phyloP scores from a whole-genome alignment of 306 rosid species.

The Glycine soja region DNA sequence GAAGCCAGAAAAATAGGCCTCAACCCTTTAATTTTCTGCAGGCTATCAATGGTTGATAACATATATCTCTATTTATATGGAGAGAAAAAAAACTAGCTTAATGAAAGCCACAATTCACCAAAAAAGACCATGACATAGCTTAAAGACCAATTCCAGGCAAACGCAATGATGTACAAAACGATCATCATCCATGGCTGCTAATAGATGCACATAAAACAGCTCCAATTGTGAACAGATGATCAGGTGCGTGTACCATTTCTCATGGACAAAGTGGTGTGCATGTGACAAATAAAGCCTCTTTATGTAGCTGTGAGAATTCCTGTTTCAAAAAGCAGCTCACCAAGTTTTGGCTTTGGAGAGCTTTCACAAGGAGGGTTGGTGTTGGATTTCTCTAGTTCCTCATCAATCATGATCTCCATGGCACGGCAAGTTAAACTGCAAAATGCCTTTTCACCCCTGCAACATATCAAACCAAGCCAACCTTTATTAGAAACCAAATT shows the following conservation, averaged over 20 bases:
- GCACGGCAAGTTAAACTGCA: conserved; percentile 86
- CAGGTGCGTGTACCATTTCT: conserved; percentile 56
- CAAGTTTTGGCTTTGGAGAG: conserved; percentile 51
- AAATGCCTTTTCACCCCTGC: conserved; percentile 92
- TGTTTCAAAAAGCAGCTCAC: conserved; percentile 55
- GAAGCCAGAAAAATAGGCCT: conserved; percentile 72
- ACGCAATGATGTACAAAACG: conserved; percentile 86
- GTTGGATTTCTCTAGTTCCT: conserved; percentile 64
- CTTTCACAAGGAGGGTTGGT: conserved; percentile 42
- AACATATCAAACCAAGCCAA: conserved; percentile 33
- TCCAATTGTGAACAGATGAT: conserved; percentile 70
- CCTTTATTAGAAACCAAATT: background rate
- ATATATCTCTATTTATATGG: conserved; percentile 51
- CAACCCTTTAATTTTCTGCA: conserved; percentile 57
- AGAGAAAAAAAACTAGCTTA: conserved; percentile 58
- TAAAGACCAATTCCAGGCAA: conserved; percentile 54
- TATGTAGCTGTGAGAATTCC: conserved; percentile 61
- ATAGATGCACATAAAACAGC: conserved; percentile 82
- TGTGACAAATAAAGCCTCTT: conserved; percentile 37
- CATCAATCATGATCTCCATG: conserved; percentile 75
- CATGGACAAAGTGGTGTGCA: conserved; percentile 47
- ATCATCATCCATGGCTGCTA: conserved; percentile 90
- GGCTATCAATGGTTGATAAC: conserved; percentile 53
- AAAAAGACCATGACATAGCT: conserved; percentile 53
- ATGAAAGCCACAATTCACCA: conserved; percentile 53